phyloP scores from a whole-genome alignment of 805 yeast genomes.

The Lipomyces sp. region DNA sequence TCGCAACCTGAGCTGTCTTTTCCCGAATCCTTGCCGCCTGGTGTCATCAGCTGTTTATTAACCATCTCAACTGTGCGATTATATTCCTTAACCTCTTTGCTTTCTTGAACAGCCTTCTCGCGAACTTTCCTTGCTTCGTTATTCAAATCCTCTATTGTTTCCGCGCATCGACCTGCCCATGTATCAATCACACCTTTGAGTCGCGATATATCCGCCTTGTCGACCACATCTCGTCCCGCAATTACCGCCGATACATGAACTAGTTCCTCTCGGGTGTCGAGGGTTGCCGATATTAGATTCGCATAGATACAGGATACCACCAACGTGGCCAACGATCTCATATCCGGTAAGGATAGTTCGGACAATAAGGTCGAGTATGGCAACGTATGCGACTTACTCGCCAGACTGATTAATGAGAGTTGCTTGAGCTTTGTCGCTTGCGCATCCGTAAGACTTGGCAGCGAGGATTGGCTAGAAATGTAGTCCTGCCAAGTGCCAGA shows the following conservation, averaged over 20 bases:
- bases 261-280: constrained; percentile 30
- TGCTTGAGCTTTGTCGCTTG: constrained; percentile 32
- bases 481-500: constrained; percentile 35
- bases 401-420: constrained; percentile 29
- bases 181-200: constrained; percentile 22
- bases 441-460: constrained; percentile 22
- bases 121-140: constrained; percentile 20
- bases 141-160: constrained; percentile 19
- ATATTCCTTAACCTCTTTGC: constrained; percentile 27
- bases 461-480: not conserved
- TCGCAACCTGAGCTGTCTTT: not conserved
- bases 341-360: constrained; percentile 21
- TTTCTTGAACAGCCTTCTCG: constrained; percentile 15
- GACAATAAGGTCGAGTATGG: constrained; percentile 20
- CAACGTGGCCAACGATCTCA: constrained; percentile 16
- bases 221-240: constrained; percentile 33
- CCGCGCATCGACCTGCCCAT: constrained; percentile 28
- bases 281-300: constrained; percentile 25
- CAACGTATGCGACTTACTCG: constrained; percentile 20
- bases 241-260: constrained; percentile 25
- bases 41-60: constrained; percentile 20
- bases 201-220: constrained; percentile 4
- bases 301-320: constrained; percentile 31
- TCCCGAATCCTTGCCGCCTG: constrained; percentile 6
- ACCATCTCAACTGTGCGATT: constrained; percentile 26